Evolutionary conservation across 192 early-diverging fungal genomes (phyloP).

Genomic region (Gaertneriomyces semiglobifer): DNA sequence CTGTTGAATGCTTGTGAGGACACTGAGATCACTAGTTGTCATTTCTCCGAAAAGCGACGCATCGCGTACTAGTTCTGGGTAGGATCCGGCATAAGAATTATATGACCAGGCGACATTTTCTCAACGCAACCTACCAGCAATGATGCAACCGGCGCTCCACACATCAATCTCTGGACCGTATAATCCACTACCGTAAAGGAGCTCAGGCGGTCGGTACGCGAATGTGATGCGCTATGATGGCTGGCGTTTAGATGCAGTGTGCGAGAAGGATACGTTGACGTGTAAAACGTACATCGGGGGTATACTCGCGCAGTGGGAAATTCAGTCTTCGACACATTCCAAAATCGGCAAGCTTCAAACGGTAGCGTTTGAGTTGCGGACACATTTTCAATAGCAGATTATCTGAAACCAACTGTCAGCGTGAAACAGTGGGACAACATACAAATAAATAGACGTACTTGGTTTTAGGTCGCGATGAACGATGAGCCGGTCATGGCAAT

Average conservation of each 20-base stretch:
- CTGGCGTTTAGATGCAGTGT: not conserved
- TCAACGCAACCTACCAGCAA: conserved; percentile 17
- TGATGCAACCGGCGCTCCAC: conserved; percentile 32
- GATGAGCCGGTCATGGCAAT: conserved; percentile 35
- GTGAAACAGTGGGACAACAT: not conserved
- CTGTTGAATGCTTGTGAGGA: conserved; percentile 18
- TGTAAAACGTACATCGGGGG: conserved; percentile 2
- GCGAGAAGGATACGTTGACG: not conserved
- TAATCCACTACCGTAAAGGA: conserved; percentile 12
- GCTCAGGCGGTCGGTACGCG: conserved; percentile 23
- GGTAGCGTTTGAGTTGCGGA: not conserved
- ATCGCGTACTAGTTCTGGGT: conserved; percentile 17
- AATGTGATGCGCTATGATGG: not conserved
- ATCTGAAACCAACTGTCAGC: not conserved
- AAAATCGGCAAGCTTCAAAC: conserved; percentile 33
- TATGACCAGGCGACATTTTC: not conserved
- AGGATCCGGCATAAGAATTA: not conserved
- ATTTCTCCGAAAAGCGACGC: conserved; percentile 8
- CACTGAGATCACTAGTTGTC: not conserved
- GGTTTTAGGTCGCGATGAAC: conserved; percentile 39
- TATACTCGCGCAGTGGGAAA: conserved; percentile 16
- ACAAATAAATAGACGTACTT: not conserved
- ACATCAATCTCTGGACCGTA: conserved; percentile 20
- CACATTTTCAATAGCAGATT: no score
- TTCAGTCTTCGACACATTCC: conserved; percentile 16